Percentiles rank a stretch among this genome's conserved stretches.
Conservation (phyloP, 257 asterid species). For the Penstemon barbatus region DNA sequence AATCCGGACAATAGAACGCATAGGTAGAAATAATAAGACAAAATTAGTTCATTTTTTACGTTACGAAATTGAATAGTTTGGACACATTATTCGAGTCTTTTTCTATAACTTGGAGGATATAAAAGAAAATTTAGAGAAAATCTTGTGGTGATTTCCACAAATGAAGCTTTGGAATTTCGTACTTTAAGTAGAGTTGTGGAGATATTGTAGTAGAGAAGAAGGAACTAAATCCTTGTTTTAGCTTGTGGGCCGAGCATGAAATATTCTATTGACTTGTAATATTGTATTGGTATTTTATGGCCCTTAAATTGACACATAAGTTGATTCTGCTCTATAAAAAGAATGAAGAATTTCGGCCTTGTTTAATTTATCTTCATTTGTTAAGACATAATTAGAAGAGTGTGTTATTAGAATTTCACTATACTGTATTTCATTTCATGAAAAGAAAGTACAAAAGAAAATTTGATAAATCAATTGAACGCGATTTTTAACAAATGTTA, state of each 20-base stretch:
- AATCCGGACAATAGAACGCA: background rate
- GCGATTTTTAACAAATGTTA: no score
- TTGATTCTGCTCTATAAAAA: constrained; percentile 6
- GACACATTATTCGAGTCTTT: background rate
- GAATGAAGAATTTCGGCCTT: constrained; percentile 12
- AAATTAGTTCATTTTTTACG: background rate
- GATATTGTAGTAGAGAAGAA: background rate
- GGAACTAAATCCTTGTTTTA: background rate
- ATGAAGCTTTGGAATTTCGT: background rate
- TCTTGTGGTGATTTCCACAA: background rate
- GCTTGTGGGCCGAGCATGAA: constrained; percentile 8
- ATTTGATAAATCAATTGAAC: no score
- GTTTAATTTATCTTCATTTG: background rate
- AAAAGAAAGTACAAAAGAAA: no score
- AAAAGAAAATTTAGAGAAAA: background rate
- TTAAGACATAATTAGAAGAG: background rate
- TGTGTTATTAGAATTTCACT: no score
- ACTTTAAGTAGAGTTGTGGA: background rate
- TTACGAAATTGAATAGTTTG: background rate
- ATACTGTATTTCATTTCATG: no score
- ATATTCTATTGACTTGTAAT: constrained; percentile 9
- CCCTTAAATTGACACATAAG: constrained; percentile 6
- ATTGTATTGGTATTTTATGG: constrained; percentile 17
- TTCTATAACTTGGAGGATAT: background rate
- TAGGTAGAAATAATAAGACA: background rate